Percentiles rank a stretch among this genome's conserved stretches.
Conservation (phyloP, 2,329 filamentous ascomycete species). For the Trichoderma sp. region DNA sequence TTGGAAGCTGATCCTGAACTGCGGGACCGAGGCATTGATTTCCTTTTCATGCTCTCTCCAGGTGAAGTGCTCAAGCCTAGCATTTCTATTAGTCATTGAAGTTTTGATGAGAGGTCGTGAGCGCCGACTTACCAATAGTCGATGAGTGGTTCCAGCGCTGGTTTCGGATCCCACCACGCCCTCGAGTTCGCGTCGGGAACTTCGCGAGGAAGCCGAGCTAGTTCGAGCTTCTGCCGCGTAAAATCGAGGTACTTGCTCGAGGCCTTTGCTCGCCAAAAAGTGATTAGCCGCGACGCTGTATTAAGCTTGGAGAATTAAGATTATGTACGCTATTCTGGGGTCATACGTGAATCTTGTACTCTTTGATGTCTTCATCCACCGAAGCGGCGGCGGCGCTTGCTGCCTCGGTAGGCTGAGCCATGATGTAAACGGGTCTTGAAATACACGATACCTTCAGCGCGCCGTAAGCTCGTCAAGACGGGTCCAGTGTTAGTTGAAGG, state of each 20-base stretch:
- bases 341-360: slow-evolving; percentile 58
- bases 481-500: not conserved
- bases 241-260: slow-evolving; percentile 66
- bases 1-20: slow-evolving; percentile 59
- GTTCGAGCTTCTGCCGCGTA: slow-evolving; percentile 64
- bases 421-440: slow-evolving; percentile 3
- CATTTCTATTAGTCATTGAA: not conserved
- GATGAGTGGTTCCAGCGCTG: slow-evolving; percentile 60
- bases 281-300: not conserved
- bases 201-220: slow-evolving; percentile 64
- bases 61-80: slow-evolving; percentile 63
- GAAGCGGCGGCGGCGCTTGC: slow-evolving; percentile 25
- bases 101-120: not conserved
- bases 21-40: slow-evolving; percentile 59
- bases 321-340: not conserved
- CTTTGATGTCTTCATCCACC: slow-evolving; percentile 46
- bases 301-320: slow-evolving; percentile 29
- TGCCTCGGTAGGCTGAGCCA: slow-evolving; percentile 25
- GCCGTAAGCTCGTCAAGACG: not conserved
- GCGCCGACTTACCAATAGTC: slow-evolving; percentile 57
- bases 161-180: slow-evolving; percentile 60
- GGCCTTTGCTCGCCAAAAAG: slow-evolving; percentile 43
- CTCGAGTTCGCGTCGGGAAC: slow-evolving; percentile 45
- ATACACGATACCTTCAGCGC: not conserved
- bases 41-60: slow-evolving; percentile 60